Evolutionary conservation across 2,329 filamentous ascomycete genomes (phyloP), one percentile per base, ranked within the genome.

Genomic region (Alternaria infectoria): DNA sequence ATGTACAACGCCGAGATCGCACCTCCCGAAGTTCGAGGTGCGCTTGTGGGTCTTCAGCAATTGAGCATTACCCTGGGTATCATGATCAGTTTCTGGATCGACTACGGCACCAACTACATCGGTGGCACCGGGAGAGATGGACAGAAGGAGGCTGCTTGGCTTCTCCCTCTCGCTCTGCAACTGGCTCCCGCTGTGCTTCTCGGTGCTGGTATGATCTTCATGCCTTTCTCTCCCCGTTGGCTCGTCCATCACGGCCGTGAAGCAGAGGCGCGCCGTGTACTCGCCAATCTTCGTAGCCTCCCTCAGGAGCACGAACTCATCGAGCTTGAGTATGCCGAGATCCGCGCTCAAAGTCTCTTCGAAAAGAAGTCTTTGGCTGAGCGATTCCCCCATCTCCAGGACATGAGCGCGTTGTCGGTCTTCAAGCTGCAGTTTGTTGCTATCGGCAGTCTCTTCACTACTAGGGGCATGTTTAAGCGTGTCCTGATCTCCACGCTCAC

Each of bases 191-290:
- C 90, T 0, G 69, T 89, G 1, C 71, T 92, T 5, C 85, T 94
- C 2, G 87, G 90, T 30, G 73, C 85, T 8, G 91, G 91, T 30
- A 93, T 93, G 86, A 72, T 91, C 11, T 92, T 92, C 79, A 92
- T 94, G 90, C 92, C 91, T 1, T 93, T 91, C 80, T 91, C 87
- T 0, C 92, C 92, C 0, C 85, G 92, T 68, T 93, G 90, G 91
- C 85, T 94, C 0, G 81, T 91, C 9, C 88, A 93, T 74, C 88
- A 91, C 71, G 83, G 82, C 58, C 88, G 90, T 45, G 90, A 93
- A 71, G 83, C 84, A 0, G 91, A 94, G 75, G 90, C 89, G 0
- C 86, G 87, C 15, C 77, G 77, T 12, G 87, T 89, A 2, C 83
- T 95, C 2, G 87, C 90, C 1, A 83, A 75, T 45, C 86, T 95